Evolutionary conservation across 208 protist genomes (phyloP).

Genomic region (Endotrypanum monterogeii): DNA sequence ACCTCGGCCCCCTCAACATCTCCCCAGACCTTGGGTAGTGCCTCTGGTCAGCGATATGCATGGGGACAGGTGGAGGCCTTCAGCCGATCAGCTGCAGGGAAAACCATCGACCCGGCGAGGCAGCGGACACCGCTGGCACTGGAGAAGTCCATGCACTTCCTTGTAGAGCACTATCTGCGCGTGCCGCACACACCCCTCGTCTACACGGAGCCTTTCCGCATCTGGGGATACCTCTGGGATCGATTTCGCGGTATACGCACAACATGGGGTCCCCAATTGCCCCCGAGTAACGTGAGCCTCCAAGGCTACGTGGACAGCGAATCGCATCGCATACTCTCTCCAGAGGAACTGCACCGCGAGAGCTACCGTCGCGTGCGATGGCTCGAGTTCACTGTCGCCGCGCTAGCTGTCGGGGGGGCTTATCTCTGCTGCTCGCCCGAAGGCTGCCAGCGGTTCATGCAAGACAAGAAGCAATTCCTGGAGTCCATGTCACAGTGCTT

Average conservation of each 20-base stretch:
- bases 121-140: constrained; percentile 72
- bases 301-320: constrained; percentile 33
- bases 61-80: constrained; percentile 60
- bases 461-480: constrained; percentile 83
- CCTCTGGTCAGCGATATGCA: neutral
- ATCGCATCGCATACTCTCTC: constrained; percentile 3
- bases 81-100: constrained; percentile 72
- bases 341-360: constrained; percentile 28
- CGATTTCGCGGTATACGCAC: constrained; percentile 79
- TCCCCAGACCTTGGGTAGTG: neutral
- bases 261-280: constrained; percentile 72
- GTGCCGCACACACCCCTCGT: constrained; percentile 60
- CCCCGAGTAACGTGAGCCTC: constrained; percentile 31
- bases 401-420: constrained; percentile 64
- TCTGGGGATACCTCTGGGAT: constrained; percentile 87
- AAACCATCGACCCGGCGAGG: constrained; percentile 44
- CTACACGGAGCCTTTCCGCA: constrained; percentile 62
- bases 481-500: constrained; percentile 90
- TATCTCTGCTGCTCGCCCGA: constrained; percentile 65
- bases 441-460: constrained; percentile 64
- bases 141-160: constrained; percentile 88
- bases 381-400: constrained; percentile 83
- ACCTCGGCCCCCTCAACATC: constrained; percentile 6
- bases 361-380: constrained; percentile 63
- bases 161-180: constrained; percentile 83